Base-by-base conservation (phyloP, 164 flowering plant genomes). In the Amborella trichopoda region DNA sequence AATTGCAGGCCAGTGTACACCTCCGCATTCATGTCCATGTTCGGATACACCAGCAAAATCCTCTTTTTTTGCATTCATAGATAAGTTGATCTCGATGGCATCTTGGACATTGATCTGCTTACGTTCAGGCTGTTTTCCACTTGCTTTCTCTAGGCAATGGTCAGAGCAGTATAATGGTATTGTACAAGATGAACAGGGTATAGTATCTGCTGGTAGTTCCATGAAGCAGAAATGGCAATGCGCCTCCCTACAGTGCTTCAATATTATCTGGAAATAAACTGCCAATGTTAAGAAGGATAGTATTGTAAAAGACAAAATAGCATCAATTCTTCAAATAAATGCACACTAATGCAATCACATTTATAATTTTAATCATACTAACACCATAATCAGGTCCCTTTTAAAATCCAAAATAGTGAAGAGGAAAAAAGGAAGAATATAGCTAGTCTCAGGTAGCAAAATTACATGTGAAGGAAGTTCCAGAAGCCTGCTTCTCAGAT, bases 201-300 rank as follows among this genome's bases (percentile, higher is more conserved):
- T 59, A 26, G 54, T 43, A 75, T 89, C 95, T 13, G 56, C 70
- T 38, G 87, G 90, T 55, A 89, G 78, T 55, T 78, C 79, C 55
- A 69, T 76, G 56, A 85, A 70, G 77, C 97, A 89, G 59, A 74
- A 78, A 62, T 85, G 95, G 49, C 97, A 89, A 58, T 84, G 84
- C 37, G 83, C 78, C 38, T 80, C 85, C 45, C 93, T 74, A 54
- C 69, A 80, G 20, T 67, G 68, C 76, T 85, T 89, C 58, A 61
- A 67, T 49, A 89, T 64, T 40, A 82, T 64, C 97, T 88, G 76
- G 71, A 70, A 14, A 48, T 37, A 30, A 59, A 30, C 34, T 8
- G 14, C 13, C 13, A 37, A 37, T 5, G n/a, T 37, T 37, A 37
- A 6, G 18, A 5, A n/a, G n/a, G n/a, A n/a, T n/a, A n/a, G n/a